Conservation (phyloP, 306 rosid genomes). For the Ormosia semicastrata region DNA sequence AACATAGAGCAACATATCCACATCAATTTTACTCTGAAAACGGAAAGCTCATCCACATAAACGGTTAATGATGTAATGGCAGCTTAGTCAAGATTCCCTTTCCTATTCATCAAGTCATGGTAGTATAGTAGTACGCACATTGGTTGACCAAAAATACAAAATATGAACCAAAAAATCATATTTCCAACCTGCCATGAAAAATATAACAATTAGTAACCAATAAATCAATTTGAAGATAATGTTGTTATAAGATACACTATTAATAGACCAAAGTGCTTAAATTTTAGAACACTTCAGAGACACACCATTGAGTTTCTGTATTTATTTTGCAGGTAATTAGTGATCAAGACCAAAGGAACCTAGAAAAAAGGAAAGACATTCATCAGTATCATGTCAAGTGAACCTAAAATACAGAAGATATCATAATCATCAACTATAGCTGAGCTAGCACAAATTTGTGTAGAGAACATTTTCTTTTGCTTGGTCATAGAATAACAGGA, state of each 20-base stretch:
- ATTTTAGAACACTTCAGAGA: background rate
- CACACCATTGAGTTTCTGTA: slow-evolving; percentile 86
- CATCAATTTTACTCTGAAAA: slow-evolving; percentile 13
- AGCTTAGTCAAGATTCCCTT: slow-evolving; percentile 48
- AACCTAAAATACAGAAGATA: background rate
- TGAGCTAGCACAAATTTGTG: background rate
- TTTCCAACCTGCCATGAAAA: slow-evolving; percentile 74
- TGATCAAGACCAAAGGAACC: slow-evolving; percentile 83
- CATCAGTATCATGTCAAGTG: slow-evolving; percentile 11
- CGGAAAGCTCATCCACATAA: slow-evolving; percentile 2
- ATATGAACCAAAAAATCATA: slow-evolving; percentile 91
- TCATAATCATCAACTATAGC: background rate
- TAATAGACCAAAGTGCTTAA: slow-evolving; percentile 4
- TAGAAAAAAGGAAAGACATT: slow-evolving; percentile 27
- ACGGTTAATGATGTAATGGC: background rate
- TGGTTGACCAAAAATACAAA: slow-evolving; percentile 93
- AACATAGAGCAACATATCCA: slow-evolving; percentile 31
- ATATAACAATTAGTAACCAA: slow-evolving; percentile 7
- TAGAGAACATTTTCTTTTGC: background rate
- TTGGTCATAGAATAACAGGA: slow-evolving; percentile 6
- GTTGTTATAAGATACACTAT: background rate
- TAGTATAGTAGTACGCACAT: slow-evolving; percentile 86
- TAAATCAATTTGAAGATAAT: slow-evolving; percentile 2
- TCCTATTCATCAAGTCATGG: slow-evolving; percentile 91
- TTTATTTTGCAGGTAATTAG: slow-evolving; percentile 75